These are phyloP conservation scores for Aspergillus vadensis DNA, from an alignment of 2,329 filamentous ascomycete genomes.

Conservation along the genomic window DNA sequence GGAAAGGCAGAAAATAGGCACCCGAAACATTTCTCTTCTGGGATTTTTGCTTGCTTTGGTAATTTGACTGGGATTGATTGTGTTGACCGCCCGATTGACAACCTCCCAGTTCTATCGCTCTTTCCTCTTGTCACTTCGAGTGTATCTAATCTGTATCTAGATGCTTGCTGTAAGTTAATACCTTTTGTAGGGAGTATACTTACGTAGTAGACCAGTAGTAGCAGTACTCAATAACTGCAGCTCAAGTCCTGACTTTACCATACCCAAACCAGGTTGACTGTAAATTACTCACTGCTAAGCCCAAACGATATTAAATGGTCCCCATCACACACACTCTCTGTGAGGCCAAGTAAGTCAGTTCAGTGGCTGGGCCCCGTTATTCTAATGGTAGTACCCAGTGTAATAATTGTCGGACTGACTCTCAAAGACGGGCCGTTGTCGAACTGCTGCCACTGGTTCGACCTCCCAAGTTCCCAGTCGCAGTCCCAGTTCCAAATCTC, in stretches of 20 bases:
- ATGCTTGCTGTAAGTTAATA: too few species aligned
- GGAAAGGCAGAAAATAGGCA: neutral
- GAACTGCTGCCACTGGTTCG: slow-evolving; percentile 16
- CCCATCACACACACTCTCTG: neutral
- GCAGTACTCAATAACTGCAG: too few species aligned
- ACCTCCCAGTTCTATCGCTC: neutral
- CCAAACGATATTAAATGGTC: neutral
- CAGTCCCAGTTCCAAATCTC: slow-evolving; percentile 14
- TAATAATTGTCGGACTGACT: neutral
- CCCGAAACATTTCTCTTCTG: neutral
- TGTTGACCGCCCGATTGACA: slow-evolving; percentile 13
- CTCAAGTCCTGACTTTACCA: neutral
- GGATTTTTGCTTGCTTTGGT: too few species aligned
- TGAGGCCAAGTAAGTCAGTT: neutral
- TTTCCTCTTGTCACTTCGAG: neutral
- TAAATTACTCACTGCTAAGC: slow-evolving; percentile 1
- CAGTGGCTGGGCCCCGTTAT: neutral
- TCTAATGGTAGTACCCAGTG: neutral
- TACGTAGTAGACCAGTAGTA: too few species aligned
- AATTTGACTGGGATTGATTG: too few species aligned
- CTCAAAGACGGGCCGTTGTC: slow-evolving; percentile 14
- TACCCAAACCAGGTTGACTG: neutral
- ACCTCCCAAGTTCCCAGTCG: slow-evolving; percentile 16
- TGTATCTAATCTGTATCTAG: too few species aligned
- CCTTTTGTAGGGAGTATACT: too few species aligned